Evolutionary conservation across 805 yeast species (phyloP), one percentile per base, ranked within the genome.

Genomic region (Metschnikowia vanudenii): DNA sequence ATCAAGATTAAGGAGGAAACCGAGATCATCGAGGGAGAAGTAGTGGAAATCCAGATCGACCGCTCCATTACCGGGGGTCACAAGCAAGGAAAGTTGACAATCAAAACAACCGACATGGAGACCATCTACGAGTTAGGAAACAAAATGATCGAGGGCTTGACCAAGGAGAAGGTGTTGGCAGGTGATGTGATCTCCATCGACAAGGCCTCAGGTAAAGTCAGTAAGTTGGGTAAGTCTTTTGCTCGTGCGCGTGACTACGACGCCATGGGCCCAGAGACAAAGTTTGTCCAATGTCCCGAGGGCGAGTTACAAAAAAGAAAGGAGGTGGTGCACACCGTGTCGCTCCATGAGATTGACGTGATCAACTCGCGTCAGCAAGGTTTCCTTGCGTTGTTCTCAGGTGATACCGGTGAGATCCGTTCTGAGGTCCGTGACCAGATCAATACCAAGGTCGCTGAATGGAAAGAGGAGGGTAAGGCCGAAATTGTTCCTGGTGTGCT

Each of bases 391-490:
- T 78, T 94, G 51, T 88, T 94, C 61, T 85, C 96, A 40, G 97
- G 97, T 56, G 94, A 94, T 70, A 95, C 97, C 43, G 99, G 99
- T 56, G 99, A 94, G 72, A 94, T 94, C 58, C 81, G 97, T 54
- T 81, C 94, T 16, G 97, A 94, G 67, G 90, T 94, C 24, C 83
- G 99, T 67, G 95, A 88, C 57, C 98, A 94, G 73, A 95, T 94
- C 64, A 94, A 94, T 71, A 84, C 91, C 37, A 91, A 94, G 71
- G 97, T 94, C 43, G 96, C 95, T 17, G 97, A 94, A 70, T 94
- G 97, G 96, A 89, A 87, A 61, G 98, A 94, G 71, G 98, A 94
- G 75, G 98, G 99, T 50, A 94, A 94, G 68, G 99, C 99, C 10
- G 95, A 92, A 65, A 89, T 94, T 54, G 89, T 89, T 35, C 98